Evolutionary conservation across 495 filamentous ascomycete species (phyloP), one percentile per base, ranked within the genome.

Genomic region (Lichenothelia convexa): DNA sequence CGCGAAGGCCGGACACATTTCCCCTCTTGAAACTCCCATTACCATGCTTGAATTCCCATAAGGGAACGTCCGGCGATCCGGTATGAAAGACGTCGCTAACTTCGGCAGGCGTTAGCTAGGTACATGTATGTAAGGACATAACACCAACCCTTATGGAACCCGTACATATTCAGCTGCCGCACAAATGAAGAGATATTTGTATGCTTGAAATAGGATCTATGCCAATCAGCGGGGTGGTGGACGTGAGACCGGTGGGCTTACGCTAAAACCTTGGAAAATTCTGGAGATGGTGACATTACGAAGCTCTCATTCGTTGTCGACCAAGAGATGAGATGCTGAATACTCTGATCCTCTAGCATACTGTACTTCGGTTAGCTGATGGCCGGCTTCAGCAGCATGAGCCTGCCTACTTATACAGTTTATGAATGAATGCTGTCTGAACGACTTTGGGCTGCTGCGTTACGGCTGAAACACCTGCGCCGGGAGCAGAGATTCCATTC

Each of bases 1-100:
- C 89, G 26, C 89, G 69, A 35, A 97, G 61, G 30, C 89, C 85
- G 34, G 83, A 73, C 30, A 97, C 61, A 56, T 97, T 89, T 31
- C 89, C 89, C 45, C 85, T 71, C 57, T 86, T 93, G 64, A 97
- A 97, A 55, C 80, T 95, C 21, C 89, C 89, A 54, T 89, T 92
- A 34, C 89, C 89, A 53, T 97, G 89, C 59, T 94, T 97, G 55
- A 97, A 97, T 54, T 97, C 89, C 89, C 89, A 97, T 13, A 97
- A 64, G 3, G 89, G 80, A 34, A 87, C 80, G 49, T 97, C 91
- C 3, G 89, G 84, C n/a, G 77, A 80, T 9, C 91, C 85, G 26
- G 83, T 93, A 51, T 94, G 89, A 54, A 97, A 97, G 17, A 95
- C 91, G 56, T 97, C 89, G 68, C 89, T 93, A 46, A 95, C 89